These are phyloP conservation scores for Apiospora kogelbergensis DNA, from an alignment of 2,329 filamentous ascomycete genomes.

Conservation along the genomic window DNA sequence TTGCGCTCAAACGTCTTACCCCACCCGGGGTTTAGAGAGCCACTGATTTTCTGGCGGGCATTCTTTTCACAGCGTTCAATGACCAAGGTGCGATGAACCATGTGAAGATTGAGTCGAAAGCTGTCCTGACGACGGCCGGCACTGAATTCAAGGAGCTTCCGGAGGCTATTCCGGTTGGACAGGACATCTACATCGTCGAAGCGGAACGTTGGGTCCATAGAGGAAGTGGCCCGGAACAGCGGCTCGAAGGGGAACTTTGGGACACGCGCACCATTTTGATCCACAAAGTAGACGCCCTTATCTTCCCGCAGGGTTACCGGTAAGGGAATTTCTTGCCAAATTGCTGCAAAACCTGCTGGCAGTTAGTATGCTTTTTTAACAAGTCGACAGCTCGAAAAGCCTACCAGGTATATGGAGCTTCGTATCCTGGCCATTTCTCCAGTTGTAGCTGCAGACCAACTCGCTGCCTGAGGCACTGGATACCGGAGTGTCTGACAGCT, in stretches of 20 bases:
- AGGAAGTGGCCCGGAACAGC: constrained; percentile 26
- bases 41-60: constrained; percentile 13
- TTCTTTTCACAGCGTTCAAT: constrained; percentile 17
- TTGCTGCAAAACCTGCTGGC: too few relatives aligned
- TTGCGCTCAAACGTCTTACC: too few relatives aligned
- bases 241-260: constrained; percentile 26
- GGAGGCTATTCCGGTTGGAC: constrained; percentile 26
- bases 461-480: constrained; percentile 11
- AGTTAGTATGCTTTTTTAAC: too few relatives aligned
- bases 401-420: too few relatives aligned
- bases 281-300: constrained; percentile 11
- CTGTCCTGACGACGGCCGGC: not conserved
- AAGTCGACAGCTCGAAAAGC: too few relatives aligned
- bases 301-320: too few relatives aligned
- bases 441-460: constrained; percentile 18
- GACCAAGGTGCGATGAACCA: constrained; percentile 18
- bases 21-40: not conserved
- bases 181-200: constrained; percentile 32
- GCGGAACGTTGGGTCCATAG: constrained; percentile 21
- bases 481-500: not conserved
- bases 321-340: too few relatives aligned
- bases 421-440: constrained; percentile 7
- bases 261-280: constrained; percentile 19
- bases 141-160: constrained; percentile 26
- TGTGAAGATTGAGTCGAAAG: constrained; percentile 20